Conservation (phyloP, 306 rosid species). For the Cucurbita maxima region DNA sequence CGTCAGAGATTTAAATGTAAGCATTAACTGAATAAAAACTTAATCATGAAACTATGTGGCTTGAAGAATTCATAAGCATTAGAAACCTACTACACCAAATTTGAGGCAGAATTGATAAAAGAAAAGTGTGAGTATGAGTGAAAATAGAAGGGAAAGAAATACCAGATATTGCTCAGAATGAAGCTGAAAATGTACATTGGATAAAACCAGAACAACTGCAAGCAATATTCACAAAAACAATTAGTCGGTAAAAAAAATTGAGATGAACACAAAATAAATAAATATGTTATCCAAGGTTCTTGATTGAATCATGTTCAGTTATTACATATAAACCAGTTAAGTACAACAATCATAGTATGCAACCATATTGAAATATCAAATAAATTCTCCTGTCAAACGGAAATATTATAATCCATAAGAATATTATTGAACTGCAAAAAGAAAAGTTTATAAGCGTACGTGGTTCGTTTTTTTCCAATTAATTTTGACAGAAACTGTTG, state of each 20-base stretch:
- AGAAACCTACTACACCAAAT: background rate
- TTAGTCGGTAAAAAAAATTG: background rate
- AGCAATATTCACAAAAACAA: slow-evolving; percentile 3
- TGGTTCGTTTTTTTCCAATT: background rate
- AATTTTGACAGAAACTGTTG: background rate
- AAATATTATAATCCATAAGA: background rate
- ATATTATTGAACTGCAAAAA: background rate
- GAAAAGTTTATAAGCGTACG: background rate
- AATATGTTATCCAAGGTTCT: background rate
- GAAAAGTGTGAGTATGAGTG: background rate
- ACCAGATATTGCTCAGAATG: slow-evolving; percentile 72
- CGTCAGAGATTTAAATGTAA: background rate
- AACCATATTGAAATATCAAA: background rate
- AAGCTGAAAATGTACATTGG: slow-evolving; percentile 76
- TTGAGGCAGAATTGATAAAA: background rate
- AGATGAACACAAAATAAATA: background rate
- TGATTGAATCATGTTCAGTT: background rate
- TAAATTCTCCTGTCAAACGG: background rate
- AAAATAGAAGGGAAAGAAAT: slow-evolving; percentile 10
- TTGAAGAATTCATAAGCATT: background rate
- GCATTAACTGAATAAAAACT: background rate
- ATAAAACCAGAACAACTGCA: slow-evolving; percentile 81
- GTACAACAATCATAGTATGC: background rate
- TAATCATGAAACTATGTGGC: background rate
- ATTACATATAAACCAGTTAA: background rate